Evolutionary conservation across 2,329 filamentous ascomycete genomes (phyloP).

Genomic region (Bipolaris gigantea): DNA sequence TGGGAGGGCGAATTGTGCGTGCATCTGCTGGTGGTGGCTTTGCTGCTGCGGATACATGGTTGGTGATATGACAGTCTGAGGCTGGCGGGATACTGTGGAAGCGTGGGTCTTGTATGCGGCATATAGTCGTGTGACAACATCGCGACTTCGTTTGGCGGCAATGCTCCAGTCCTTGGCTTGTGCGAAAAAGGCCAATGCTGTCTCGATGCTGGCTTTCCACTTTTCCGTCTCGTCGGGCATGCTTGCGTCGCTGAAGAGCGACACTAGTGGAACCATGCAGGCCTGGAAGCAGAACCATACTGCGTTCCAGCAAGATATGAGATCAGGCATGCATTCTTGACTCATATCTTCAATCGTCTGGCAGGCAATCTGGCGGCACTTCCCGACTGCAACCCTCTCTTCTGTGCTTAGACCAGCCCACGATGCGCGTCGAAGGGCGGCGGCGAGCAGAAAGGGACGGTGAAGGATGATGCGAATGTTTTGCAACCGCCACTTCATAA

Average conservation of each 20-base stretch:
- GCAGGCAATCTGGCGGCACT: constrained; percentile 69
- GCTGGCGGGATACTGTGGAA: constrained; percentile 16
- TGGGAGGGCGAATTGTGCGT: constrained; percentile 17
- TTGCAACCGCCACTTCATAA: constrained; percentile 83
- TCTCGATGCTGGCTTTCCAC: constrained; percentile 48
- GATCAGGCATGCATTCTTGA: constrained; percentile 68
- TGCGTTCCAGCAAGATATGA: constrained; percentile 79
- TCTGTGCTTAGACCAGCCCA: constrained; percentile 59
- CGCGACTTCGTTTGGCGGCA: constrained; percentile 48
- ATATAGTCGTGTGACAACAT: constrained; percentile 48
- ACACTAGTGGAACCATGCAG: constrained; percentile 75
- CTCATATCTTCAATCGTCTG: constrained; percentile 74
- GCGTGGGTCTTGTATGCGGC: constrained; percentile 44
- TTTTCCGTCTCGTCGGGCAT: constrained; percentile 45
- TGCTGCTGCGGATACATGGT: constrained; percentile 10
- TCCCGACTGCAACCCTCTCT: constrained; percentile 68
- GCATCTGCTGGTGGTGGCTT: constrained; percentile 11
- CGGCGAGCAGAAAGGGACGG: constrained; percentile 69
- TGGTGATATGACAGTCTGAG: constrained; percentile 17
- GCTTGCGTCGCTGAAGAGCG: constrained; percentile 67
- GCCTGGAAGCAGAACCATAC: constrained; percentile 83
- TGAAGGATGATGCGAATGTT: constrained; percentile 77
- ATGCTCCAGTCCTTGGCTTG: constrained; percentile 50
- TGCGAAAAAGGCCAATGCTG: constrained; percentile 48
- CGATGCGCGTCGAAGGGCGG: constrained; percentile 58